Evolutionary conservation across 2,329 filamentous ascomycete genomes (phyloP).

Genomic region (Harringtonia aguacate): DNA sequence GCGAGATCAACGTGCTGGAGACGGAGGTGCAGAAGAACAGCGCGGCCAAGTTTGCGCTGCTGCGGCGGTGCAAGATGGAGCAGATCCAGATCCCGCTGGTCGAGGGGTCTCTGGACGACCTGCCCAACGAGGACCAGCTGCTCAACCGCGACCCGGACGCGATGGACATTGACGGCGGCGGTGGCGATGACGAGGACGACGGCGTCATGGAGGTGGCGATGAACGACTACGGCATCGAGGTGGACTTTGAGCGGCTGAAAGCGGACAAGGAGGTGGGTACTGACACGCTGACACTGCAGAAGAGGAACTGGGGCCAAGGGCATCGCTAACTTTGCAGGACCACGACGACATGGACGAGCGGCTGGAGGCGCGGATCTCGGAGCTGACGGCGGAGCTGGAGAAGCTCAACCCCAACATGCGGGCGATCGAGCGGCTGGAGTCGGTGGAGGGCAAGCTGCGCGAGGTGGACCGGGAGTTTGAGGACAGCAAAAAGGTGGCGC

Average conservation of each 20-base stretch:
- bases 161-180: slow-evolving; percentile 82
- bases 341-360: slow-evolving; percentile 57
- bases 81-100: slow-evolving; percentile 78
- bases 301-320: no score
- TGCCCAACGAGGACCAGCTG: slow-evolving; percentile 79
- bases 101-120: slow-evolving; percentile 66
- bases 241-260: slow-evolving; percentile 74
- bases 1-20: slow-evolving; percentile 69
- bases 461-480: slow-evolving; percentile 85
- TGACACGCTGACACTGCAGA: no score
- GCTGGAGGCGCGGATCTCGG: slow-evolving; percentile 66
- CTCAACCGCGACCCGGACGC: slow-evolving; percentile 70
- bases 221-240: slow-evolving; percentile 83
- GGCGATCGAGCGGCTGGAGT: slow-evolving; percentile 81
- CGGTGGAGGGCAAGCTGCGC: slow-evolving; percentile 71
- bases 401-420: slow-evolving; percentile 97
- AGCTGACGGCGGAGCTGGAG: slow-evolving; percentile 69
- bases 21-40: slow-evolving; percentile 78
- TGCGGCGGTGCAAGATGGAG: slow-evolving; percentile 86
- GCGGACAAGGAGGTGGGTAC: slow-evolving; percentile 41
- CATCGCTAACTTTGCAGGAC: no score
- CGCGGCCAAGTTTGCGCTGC: slow-evolving; percentile 69
- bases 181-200: slow-evolving; percentile 47
- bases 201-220: slow-evolving; percentile 48
- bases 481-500: slow-evolving; percentile 64